Conservation (phyloP, 2,329 filamentous ascomycete genomes). For the Xylariomycetidae sp. region DNA sequence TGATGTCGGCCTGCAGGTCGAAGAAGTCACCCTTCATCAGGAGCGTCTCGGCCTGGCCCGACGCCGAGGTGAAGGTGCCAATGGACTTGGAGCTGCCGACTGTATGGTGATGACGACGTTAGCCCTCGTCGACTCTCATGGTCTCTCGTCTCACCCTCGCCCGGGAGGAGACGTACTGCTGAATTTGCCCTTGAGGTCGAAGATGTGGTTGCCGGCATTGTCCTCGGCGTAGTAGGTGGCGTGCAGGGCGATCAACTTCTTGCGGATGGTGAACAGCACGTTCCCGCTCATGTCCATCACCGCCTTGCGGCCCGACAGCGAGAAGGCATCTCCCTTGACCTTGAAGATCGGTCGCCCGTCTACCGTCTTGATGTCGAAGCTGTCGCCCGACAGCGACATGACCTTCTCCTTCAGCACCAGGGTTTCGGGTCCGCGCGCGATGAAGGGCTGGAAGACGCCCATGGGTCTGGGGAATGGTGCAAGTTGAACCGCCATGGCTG, state of each 20-base stretch:
- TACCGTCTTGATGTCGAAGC: constrained; percentile 54
- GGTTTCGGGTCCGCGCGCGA: constrained; percentile 36
- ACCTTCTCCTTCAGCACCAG: constrained; percentile 57
- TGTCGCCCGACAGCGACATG: constrained; percentile 56
- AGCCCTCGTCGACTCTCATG: not conserved
- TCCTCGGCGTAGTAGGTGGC: constrained; percentile 45
- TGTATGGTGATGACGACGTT: constrained; percentile 19
- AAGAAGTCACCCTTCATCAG: constrained; percentile 57
- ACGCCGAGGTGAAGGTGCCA: constrained; percentile 48
- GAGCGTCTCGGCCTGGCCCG: constrained; percentile 39
- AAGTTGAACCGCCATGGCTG: constrained; percentile 5
- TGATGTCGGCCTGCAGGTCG: constrained; percentile 52
- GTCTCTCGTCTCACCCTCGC: not conserved
- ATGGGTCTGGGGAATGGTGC: constrained; percentile 11
- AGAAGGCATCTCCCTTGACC: constrained; percentile 49
- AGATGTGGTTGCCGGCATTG: constrained; percentile 37
- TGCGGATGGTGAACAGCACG: constrained; percentile 53
- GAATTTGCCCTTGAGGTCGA: constrained; percentile 51
- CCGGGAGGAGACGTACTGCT: constrained; percentile 34
- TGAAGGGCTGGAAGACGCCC: constrained; percentile 34
- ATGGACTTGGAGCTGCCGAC: constrained; percentile 49
- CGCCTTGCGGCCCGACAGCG: constrained; percentile 48
- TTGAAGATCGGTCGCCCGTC: constrained; percentile 48
- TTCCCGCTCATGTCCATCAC: constrained; percentile 46
- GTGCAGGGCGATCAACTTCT: constrained; percentile 45